Base-by-base conservation (phyloP, 345 rosid genomes). In the Sonneratia alba region DNA sequence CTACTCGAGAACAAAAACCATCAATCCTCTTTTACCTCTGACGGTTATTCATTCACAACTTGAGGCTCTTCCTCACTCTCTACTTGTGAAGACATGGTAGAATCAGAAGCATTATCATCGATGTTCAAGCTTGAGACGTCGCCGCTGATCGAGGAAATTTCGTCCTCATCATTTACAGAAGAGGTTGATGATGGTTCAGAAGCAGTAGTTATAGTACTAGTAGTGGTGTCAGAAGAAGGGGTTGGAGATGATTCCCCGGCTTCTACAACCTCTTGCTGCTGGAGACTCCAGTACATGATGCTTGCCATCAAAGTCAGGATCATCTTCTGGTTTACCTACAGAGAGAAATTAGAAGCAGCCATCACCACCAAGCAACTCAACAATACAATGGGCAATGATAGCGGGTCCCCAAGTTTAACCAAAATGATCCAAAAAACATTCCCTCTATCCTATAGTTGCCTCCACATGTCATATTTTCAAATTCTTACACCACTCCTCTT, bases 241-340 rank as follows among this genome's bases (percentile, higher is more conserved):
- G 74, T 79, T 21, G 90, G 85, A 21, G 87, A 84, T 4, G 84
- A 75, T 27, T 85, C 96, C 1, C 79, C 86, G 67, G 43, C 19
- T 53, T 75, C 19, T 42, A 69, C 66, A 61, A 14, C 73, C n/a
- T 84, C 88, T 48, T 86, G 59, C 56, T 68, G 71, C 34, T 74
- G 76, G 45, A 74, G 76, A 77, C 90, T 89, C 97, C 96, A 93
- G 86, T 86, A 89, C 97, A 91, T 93, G 66, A 93, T 83, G 81
- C 97, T 91, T 34, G 98, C 96, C 7, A 93, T 89, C 57, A 93
- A 77, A 8, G 92, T 88, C 1, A 91, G 83, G 67, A 91, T 88
- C 98, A 91, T 93, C 88, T 93, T 93, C 85, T 84, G 96, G 82
- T 93, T 89, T 63, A 93, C 98, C 97, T 93, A 91, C 67, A 82